Base-by-base conservation (phyloP, 1,284 basidiomycete genomes). In the Puccinia hordei region DNA sequence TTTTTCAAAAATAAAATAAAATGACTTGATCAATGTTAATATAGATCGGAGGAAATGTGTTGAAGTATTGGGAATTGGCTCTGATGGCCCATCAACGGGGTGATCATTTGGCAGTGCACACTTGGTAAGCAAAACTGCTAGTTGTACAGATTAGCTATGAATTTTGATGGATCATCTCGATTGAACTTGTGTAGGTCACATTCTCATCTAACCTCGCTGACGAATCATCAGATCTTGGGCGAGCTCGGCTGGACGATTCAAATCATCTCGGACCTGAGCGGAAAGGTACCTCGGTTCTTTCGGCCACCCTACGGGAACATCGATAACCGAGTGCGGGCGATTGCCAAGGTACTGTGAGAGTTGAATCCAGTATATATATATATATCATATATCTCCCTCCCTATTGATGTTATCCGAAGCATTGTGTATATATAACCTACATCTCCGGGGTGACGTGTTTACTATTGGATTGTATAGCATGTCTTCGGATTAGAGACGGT, bases 181-280 rank as follows among this genome's bases (percentile, higher is more conserved):
- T 4, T 41, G 38, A 44, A 33, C 1, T 33, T 33, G 6, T 57
- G 51, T 15, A 79, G 76, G 76, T 73, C 77, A 38, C 77, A 80
- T 73, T 59, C 55, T 8, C 77, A 80, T 73, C 57, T 80, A 15
- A 72, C 77, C 5, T n/a, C 41, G 15, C 15, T 80, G 22, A 59
- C 55, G 15, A 46, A 80, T 46, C 1, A 63, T 6, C 51, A 73
- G 57, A 59, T 80, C 41, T 53, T 80, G 71, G 78, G 78, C 24
- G 78, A 80, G 65, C 61, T 80, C 9, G 78, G 78, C n/a, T 80
- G 78, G 78, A 73, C 68, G 27, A 80, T 80, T 6, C 78, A 80
- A 27, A 80, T 80, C 30, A 80, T 80, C 24, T 4, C 30, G 41
- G 78, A 80, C 72, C 33, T 80, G 22, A 80, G 71, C n/a, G 78